Conservation (phyloP, 1,139 yeast genomes). For the Geotrichum europaeum region DNA sequence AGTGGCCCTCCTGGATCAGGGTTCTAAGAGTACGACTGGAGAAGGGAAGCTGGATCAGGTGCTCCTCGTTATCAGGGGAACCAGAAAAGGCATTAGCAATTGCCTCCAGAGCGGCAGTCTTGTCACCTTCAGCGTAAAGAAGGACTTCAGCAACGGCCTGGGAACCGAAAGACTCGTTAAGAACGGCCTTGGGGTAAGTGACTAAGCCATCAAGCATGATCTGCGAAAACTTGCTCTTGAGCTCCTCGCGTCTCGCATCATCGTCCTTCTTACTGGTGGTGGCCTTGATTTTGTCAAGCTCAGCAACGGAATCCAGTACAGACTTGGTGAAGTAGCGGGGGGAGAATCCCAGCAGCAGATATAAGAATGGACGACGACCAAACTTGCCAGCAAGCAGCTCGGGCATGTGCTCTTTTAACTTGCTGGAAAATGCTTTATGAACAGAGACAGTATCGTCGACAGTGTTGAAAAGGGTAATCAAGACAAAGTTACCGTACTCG, state of each 20-base stretch:
- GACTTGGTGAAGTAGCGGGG: slow-evolving; percentile 78
- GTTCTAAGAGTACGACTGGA: slow-evolving; percentile 72
- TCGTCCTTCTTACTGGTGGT: slow-evolving; percentile 83
- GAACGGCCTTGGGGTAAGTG: slow-evolving; percentile 44
- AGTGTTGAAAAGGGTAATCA: slow-evolving; percentile 72
- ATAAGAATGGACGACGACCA: slow-evolving; percentile 85
- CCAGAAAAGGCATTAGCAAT: slow-evolving; percentile 37
- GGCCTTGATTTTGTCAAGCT: slow-evolving; percentile 59
- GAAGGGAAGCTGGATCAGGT: slow-evolving; percentile 60
- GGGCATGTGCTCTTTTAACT: slow-evolving; percentile 50
- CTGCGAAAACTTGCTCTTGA: slow-evolving; percentile 62
- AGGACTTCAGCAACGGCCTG: slow-evolving; percentile 77
- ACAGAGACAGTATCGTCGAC: slow-evolving; percentile 91
- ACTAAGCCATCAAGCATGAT: slow-evolving; percentile 52
- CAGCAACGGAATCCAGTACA: slow-evolving; percentile 52
- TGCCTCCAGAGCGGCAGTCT: slow-evolving; percentile 55
- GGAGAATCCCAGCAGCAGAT: slow-evolving; percentile 58
- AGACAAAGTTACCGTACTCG: slow-evolving; percentile 79
- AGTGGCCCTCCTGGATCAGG: slow-evolving; percentile 70
- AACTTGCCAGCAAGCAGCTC: slow-evolving; percentile 63
- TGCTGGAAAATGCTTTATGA: slow-evolving; percentile 61
- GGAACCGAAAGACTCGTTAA: slow-evolving; percentile 70
- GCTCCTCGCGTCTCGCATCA: slow-evolving; percentile 65
- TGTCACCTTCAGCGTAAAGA: slow-evolving; percentile 49
- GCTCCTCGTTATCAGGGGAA: slow-evolving; percentile 53